A percentile compares a stretch with the other conserved stretches of the same genome.
phyloP scores from a whole-genome alignment of 129 eudicot genomes.

The Solidago caesia region DNA sequence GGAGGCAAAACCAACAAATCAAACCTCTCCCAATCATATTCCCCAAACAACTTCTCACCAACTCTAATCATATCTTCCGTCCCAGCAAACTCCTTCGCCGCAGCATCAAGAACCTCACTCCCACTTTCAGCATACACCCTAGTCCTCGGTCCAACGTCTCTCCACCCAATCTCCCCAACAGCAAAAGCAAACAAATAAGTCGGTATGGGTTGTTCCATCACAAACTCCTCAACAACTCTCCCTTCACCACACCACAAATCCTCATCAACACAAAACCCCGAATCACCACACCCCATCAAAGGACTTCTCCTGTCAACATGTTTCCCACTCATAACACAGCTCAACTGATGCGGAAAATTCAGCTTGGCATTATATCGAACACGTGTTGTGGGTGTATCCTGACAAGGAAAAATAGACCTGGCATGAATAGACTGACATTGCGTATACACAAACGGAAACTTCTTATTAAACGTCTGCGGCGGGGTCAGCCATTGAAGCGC shows the following conservation, averaged over 20 bases:
- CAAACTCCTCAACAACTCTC: conserved; percentile 90
- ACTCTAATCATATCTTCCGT: conserved; percentile 92
- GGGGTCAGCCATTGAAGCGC: conserved; percentile 95
- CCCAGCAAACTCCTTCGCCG: conserved; percentile 86
- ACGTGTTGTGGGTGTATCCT: conserved; percentile 82
- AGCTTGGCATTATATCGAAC: conserved; percentile 57
- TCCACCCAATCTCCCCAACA: conserved; percentile 76
- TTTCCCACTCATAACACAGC: conserved; percentile 77
- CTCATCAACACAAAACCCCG: conserved; percentile 59
- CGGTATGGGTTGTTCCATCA: conserved; percentile 95
- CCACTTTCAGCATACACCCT: conserved; percentile 78
- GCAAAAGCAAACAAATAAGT: conserved; percentile 93
- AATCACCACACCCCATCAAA: conserved; percentile 37
- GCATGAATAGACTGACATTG: conserved; percentile 87
- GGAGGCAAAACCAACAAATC: conserved; percentile 95
- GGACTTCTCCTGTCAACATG: conserved; percentile 65
- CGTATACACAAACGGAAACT: conserved; percentile 47
- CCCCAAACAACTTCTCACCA: conserved; percentile 90
- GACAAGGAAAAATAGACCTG: conserved; percentile 72
- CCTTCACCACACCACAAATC: conserved; percentile 82
- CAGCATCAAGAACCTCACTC: conserved; percentile 61
- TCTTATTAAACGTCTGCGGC: conserved; percentile 72
- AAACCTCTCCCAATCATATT: conserved; percentile 94
- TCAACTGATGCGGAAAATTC: conserved; percentile 58
- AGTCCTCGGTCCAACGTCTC: conserved; percentile 95